Conservation (phyloP, 805 yeast species). For the Wickerhamomyces queroliae region DNA sequence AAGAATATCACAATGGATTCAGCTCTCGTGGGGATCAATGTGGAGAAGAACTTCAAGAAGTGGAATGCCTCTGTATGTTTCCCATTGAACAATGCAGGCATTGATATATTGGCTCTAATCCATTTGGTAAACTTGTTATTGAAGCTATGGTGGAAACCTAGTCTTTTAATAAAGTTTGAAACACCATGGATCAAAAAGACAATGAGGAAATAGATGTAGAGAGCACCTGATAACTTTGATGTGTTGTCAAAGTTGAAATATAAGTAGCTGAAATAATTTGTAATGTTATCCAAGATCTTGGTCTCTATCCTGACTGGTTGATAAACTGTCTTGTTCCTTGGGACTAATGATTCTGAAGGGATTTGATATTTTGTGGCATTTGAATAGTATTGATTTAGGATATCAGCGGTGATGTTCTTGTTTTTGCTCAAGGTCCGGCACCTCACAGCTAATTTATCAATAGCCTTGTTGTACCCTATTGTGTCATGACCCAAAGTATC, state of each 20-base stretch:
- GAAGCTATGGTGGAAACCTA: constrained; percentile 13
- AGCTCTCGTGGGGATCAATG: constrained; percentile 17
- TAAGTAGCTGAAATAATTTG: constrained; percentile 1
- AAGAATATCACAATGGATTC: constrained; percentile 28
- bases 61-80: constrained; percentile 9
- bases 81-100: constrained; percentile 16
- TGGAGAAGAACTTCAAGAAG: constrained; percentile 4
- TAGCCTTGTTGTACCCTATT: constrained; percentile 8
- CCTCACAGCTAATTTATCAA: not conserved
- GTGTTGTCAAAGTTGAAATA: constrained; percentile 16
- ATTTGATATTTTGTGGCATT: constrained; percentile 24
- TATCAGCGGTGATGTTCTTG: constrained; percentile 10
- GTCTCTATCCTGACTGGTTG: constrained; percentile 8
- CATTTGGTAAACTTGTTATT: constrained; percentile 10
- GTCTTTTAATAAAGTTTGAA: constrained; percentile 23
- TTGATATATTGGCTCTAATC: constrained; percentile 13
- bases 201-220: constrained; percentile 33
- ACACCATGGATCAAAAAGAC: constrained; percentile 29
- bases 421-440: constrained; percentile 1
- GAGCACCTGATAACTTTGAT: constrained; percentile 21
- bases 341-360: constrained; percentile 2
- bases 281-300: not conserved
- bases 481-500: constrained; percentile 7
- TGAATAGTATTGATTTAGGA: constrained; percentile 21
- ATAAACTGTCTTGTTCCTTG: constrained; percentile 4